Evolutionary conservation across 2,329 filamentous ascomycete species (phyloP).

Genomic region (Talaromyces pinophilus): DNA sequence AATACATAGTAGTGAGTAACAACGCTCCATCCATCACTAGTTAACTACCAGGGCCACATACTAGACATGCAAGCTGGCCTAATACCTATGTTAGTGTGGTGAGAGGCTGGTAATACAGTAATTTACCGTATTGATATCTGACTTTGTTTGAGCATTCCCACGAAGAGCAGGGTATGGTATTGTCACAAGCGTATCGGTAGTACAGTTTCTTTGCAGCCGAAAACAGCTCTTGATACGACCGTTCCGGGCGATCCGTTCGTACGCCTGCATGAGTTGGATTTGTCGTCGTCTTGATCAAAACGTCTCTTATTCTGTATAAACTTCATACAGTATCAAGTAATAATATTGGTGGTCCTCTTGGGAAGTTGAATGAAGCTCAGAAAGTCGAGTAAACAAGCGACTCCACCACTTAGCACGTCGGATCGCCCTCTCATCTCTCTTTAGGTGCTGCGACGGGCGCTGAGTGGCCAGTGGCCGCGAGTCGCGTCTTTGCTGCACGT

Average conservation of each 20-base stretch:
- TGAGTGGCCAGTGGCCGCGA: constrained; percentile 1
- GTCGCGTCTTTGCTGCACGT: constrained; percentile 13
- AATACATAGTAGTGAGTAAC: neutral
- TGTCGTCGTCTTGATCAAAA: neutral
- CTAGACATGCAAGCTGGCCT: neutral
- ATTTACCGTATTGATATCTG: constrained; percentile 12
- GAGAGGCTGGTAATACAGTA: neutral
- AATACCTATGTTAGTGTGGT: neutral
- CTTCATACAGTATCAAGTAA: too few relatives aligned
- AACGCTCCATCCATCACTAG: neutral
- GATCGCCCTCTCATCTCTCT: constrained; percentile 1
- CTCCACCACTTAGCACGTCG: constrained; percentile 12
- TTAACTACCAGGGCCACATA: neutral
- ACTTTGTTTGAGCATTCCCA: neutral
- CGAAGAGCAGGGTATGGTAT: neutral
- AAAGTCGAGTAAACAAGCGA: neutral
- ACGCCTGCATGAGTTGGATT: neutral
- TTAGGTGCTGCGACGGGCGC: constrained; percentile 5
- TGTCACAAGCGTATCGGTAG: constrained; percentile 5
- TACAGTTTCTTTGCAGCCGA: neutral
- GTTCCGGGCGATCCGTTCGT: constrained; percentile 13
- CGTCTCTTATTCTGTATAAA: neutral
- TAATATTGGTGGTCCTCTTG: neutral
- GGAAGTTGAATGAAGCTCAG: neutral
- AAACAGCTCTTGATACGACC: constrained; percentile 12